Base-by-base conservation (phyloP, 140 eudicot species). In the Eryngium alpinum region DNA sequence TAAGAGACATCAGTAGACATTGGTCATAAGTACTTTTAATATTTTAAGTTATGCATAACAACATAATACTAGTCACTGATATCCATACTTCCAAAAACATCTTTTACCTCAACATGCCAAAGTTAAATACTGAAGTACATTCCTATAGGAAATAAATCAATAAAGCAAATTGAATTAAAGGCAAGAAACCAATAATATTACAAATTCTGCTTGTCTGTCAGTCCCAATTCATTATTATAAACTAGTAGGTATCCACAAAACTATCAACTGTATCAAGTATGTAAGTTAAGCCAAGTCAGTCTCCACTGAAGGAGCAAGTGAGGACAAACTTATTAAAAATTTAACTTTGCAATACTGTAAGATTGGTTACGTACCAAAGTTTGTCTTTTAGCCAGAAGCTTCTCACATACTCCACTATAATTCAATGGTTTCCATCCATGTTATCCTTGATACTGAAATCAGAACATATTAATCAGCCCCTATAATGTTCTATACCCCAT, bases 341-440 rank as follows among this genome's bases (percentile, higher is more conserved):
- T 73, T 43, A 73, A 73, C 29, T 44, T 16, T 38, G 76, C 28
- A 60, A 79, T 75, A n/a, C 53, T 49, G 59, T 10, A 46, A 49
- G 78, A 75, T 29, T 32, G 76, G 28, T 33, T 56, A 81, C 95
- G 49, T 91, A 94, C 98, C 98, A 94, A 82, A 80, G 97, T 92
- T 84, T 94, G 98, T 77, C 98, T 94, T 90, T 92, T 94, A 1
- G 92, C 85, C 27, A 94, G 87, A 29, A 94, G 85, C 90, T 90
- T 94, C 91, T 94, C 98, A 44, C 97, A 92, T 70, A 94, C 53
- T 77, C 97, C 98, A 27, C 91, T 88, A 81, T 94, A 94, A 79
- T 92, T 90, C 84, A 90, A 84, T 49, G 98, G 97, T 83, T 86
- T 89, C 98, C 98, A 92, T 77, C 98, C 97, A 67, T 91, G 83